phyloP scores from a whole-genome alignment of 2,329 filamentous ascomycete genomes.

The Trichoderma arundinaceum region DNA sequence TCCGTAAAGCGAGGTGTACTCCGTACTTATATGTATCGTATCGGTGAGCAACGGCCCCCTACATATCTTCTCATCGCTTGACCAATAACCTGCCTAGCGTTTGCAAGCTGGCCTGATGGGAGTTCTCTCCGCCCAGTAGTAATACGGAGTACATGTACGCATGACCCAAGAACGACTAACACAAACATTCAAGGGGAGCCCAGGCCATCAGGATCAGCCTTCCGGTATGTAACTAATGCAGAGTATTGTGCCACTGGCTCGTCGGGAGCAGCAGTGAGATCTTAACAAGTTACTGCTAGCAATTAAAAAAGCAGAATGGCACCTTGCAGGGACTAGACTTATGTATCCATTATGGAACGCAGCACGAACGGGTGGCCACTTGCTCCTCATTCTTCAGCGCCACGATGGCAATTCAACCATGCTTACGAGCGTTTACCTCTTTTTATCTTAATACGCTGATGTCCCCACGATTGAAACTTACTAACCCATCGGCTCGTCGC shows the following conservation, averaged over 20 bases:
- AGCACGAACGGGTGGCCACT: no score
- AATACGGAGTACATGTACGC: conserved; percentile 3
- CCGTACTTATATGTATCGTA: not conserved
- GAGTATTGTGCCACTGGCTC: conserved; percentile 22
- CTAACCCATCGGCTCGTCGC: conserved; percentile 11
- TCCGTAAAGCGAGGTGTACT: not conserved
- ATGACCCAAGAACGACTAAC: conserved; percentile 15
- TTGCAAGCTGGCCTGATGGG: not conserved
- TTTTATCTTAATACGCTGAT: no score
- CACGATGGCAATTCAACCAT: no score
- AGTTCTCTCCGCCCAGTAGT: not conserved
- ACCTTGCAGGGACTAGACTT: no score
- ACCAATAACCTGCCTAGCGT: conserved; percentile 6
- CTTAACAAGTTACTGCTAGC: not conserved
- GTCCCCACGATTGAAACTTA: not conserved
- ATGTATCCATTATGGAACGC: no score
- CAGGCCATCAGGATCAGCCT: conserved; percentile 19
- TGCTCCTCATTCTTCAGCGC: no score
- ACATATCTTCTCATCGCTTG: not conserved
- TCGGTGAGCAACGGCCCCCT: conserved; percentile 22
- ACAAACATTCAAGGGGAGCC: not conserved
- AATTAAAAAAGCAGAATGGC: not conserved
- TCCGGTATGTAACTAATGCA: conserved; percentile 8
- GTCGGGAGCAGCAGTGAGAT: not conserved
- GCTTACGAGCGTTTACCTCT: no score